These are phyloP conservation scores for Climacium dendroides DNA, from an alignment of 225 moss, liverwort and hornwort genomes.

Conservation along the genomic window DNA sequence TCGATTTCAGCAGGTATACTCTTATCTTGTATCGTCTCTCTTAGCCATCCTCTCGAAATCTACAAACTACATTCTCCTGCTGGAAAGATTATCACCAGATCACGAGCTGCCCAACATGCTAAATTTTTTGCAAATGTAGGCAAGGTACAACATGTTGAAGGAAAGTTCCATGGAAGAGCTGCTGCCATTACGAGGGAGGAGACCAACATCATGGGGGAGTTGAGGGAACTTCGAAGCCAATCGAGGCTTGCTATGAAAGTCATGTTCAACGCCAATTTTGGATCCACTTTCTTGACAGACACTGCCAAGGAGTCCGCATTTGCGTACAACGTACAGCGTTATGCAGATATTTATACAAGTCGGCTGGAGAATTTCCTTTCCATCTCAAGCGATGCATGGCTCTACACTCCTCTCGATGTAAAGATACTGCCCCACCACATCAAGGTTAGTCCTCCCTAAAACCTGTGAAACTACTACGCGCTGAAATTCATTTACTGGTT, in stretches of 20 bases:
- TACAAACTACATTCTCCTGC: neutral
- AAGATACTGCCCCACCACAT: constrained; percentile 89
- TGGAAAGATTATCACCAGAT: neutral
- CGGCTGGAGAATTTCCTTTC: constrained; percentile 71
- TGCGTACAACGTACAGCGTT: constrained; percentile 87
- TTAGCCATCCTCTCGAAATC: neutral
- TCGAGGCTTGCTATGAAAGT: constrained; percentile 70
- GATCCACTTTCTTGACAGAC: constrained; percentile 86
- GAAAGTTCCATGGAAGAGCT: constrained; percentile 54
- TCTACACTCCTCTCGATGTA: constrained; percentile 68
- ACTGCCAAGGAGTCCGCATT: constrained; percentile 85
- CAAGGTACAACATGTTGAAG: constrained; percentile 74
- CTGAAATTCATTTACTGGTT: neutral
- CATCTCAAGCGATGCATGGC: constrained; percentile 78
- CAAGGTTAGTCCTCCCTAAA: constrained; percentile 35
- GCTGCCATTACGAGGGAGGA: constrained; percentile 31
- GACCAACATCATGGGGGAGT: constrained; percentile 35
- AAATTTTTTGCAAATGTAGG: constrained; percentile 22
- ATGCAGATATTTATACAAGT: constrained; percentile 89
- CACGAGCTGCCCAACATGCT: neutral
- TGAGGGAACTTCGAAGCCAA: constrained; percentile 55
- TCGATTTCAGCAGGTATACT: constrained; percentile 61
- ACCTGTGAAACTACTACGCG: neutral
- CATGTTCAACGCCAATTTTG: constrained; percentile 78
- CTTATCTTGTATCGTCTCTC: neutral